A percentile compares a stretch with the other conserved stretches of the same genome.
These are phyloP conservation scores for Eutrema salsugineum DNA, from an alignment of 441 rosid genomes.

Conservation along the genomic window DNA sequence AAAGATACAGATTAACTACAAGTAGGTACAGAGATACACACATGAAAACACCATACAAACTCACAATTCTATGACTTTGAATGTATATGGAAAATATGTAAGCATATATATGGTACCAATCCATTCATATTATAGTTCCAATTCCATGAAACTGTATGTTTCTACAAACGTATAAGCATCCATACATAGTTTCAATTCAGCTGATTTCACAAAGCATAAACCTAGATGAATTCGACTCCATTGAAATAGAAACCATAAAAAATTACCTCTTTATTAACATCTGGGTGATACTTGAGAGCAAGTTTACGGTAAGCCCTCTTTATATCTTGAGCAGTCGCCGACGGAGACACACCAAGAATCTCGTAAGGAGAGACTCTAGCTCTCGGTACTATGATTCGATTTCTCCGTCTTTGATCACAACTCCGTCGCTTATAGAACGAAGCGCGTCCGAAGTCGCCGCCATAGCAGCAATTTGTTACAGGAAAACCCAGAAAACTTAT, in stretches of 20 bases:
- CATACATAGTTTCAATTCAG: neutral
- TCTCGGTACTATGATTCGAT: constrained; percentile 29
- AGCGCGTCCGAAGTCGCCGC: constrained; percentile 16
- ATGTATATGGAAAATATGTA: neutral
- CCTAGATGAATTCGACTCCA: neutral
- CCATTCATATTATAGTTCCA: neutral
- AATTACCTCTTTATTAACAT: constrained; percentile 87
- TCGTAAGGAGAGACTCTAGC: constrained; percentile 90
- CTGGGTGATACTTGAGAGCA: constrained; percentile 94
- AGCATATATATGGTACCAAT: too few species aligned
- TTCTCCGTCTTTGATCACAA: constrained; percentile 36
- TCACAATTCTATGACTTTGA: neutral
- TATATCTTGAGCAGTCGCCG: constrained; percentile 77
- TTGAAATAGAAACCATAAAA: neutral
- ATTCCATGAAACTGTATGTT: neutral
- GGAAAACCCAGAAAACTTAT: constrained; percentile 31
- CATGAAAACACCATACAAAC: neutral
- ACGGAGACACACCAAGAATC: constrained; percentile 74
- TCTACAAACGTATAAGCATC: neutral
- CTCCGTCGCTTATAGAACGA: constrained; percentile 29
- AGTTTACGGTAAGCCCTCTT: constrained; percentile 96
- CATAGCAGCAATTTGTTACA: constrained; percentile 36
- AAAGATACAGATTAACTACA: neutral
- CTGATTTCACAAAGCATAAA: neutral
- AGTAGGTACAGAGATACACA: neutral